phyloP scores from a whole-genome alignment of 116 monocot genomes.

The Posidonia oceanica region DNA sequence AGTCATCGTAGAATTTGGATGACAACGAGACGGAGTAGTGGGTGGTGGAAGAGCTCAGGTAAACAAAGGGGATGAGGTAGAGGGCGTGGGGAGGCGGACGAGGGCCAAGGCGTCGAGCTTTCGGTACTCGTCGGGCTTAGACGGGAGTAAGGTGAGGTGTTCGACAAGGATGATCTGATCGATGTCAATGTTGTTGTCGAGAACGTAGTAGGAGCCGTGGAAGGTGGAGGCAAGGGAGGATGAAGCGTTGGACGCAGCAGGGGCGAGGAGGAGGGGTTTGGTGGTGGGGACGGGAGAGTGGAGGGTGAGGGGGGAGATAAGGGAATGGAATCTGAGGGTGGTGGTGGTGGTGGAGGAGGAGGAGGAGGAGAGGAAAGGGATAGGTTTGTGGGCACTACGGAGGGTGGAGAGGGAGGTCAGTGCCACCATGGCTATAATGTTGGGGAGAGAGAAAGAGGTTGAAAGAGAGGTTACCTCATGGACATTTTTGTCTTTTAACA shows the following conservation, averaged over 20 bases:
- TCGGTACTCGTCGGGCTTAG: slow-evolving; percentile 41
- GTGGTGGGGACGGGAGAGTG: no score
- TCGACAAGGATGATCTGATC: slow-evolving; percentile 44
- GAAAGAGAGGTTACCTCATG: no score
- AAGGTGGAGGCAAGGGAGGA: not conserved
- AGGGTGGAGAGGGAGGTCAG: not conserved
- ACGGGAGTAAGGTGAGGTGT: slow-evolving; percentile 36
- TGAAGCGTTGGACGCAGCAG: not conserved
- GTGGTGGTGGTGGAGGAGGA: not conserved
- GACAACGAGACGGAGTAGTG: slow-evolving; percentile 8
- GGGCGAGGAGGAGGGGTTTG: not conserved
- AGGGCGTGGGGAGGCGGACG: slow-evolving; percentile 17
- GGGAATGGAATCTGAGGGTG: no score
- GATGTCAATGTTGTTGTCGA: slow-evolving; percentile 41
- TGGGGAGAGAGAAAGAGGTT: not conserved
- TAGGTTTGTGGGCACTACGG: not conserved
- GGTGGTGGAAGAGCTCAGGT: slow-evolving; percentile 11
- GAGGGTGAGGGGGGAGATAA: no score
- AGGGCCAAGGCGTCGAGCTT: slow-evolving; percentile 35
- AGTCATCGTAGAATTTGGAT: no score
- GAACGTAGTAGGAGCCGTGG: slow-evolving; percentile 23
- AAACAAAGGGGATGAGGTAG: slow-evolving; percentile 29
- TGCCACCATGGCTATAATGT: not conserved
- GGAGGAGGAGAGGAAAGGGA: not conserved
- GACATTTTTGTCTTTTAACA: no score